Conservation (phyloP, 2,329 filamentous ascomycete genomes). For the Hypoxylon sp. region DNA sequence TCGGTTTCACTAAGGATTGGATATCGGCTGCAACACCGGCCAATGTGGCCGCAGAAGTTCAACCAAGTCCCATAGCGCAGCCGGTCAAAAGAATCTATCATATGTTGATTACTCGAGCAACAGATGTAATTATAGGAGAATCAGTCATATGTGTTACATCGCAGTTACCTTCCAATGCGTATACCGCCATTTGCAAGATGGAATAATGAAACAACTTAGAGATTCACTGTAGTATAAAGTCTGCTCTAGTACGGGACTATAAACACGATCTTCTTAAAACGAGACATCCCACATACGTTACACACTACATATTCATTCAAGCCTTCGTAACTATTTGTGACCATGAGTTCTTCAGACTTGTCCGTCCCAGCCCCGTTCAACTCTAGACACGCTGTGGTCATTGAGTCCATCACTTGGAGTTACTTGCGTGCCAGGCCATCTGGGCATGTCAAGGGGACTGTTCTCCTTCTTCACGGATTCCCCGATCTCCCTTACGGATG, state of each 20-base stretch:
- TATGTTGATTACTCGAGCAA: background rate
- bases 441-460: slow-evolving; percentile 25
- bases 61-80: background rate
- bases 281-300: background rate
- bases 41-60: background rate
- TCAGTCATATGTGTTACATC: background rate
- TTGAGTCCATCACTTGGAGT: slow-evolving; percentile 21
- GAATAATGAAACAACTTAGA: background rate
- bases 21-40: background rate
- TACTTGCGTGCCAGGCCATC: slow-evolving; percentile 25
- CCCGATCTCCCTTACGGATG: slow-evolving; percentile 74
- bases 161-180: too few species aligned
- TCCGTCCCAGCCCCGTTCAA: slow-evolving; percentile 24
- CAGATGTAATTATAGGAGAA: background rate
- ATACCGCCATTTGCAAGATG: background rate
- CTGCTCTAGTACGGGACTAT: background rate
- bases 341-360: background rate
- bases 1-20: background rate
- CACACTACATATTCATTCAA: background rate
- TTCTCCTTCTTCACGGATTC: slow-evolving; percentile 33
- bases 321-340: background rate
- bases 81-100: background rate
- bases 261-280: background rate
- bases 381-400: slow-evolving; percentile 22
- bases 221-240: background rate